Base-by-base conservation (phyloP, 129 eudicot genomes). In the Ambrosia artemisiifolia region DNA sequence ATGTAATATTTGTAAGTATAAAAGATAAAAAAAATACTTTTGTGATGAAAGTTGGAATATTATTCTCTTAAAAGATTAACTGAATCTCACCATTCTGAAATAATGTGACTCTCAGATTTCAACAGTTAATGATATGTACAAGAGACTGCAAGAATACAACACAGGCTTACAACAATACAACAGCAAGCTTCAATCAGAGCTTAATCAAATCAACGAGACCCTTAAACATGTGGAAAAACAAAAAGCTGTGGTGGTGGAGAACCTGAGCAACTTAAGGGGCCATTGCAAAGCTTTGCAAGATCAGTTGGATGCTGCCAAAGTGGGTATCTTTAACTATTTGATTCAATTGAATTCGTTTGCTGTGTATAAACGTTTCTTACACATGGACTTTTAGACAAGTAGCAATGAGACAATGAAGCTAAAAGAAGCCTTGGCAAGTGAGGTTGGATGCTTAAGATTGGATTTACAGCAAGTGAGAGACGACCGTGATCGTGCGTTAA, bases 91-190 rank as follows among this genome's bases (percentile, higher is more conserved):
- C 17, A 4, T 33, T 33, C 2, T 42, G 65, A 38, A 16, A 59
- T 36, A 70, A 30, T 72, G 69, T 72, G 78, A 11, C 66, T 28
- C 65, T 65, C 78, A 95, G 99, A 85, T 91, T 51, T 64, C 66
- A 56, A 84, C 97, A 24, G 75, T 88, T 44, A 85, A 91, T 56
- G 97, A 91, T 51, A 95, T 80, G 91, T 88, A 88, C 79, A 88
- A 87, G 82, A 76, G 96, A 40, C 61, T 91, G 56, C 97, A 95
- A 66, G 97, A 90, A 81, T 95, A 90, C 77, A 95, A 95, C 78
- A 84, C 96, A 6, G 91, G 99, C 64, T 80, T 95, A 54, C 99
- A 95, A 47, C 94, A 86, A 63, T 95, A 88, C 76, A 95, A 95
- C 73, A 86, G 97, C 60, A 95, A 85, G 78, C 92, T 95, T 65